A percentile compares a stretch with the other conserved stretches of the same genome.
These are phyloP conservation scores for Halteria grandinella DNA, from an alignment of 73 alveolate species.

Conservation along the genomic window DNA sequence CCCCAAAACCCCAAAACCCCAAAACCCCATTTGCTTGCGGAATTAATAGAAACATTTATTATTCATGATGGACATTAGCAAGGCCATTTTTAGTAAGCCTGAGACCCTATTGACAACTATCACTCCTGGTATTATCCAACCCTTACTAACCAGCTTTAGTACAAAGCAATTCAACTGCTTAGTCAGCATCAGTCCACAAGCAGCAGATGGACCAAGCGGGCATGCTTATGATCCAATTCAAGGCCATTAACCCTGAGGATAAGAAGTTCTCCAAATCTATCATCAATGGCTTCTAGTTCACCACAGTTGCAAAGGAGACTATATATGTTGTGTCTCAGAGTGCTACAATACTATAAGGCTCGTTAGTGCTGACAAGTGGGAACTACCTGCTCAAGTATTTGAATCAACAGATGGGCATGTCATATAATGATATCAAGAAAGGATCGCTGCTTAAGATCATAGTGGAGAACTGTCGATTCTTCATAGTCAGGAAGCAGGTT, in stretches of 20 bases:
- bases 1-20: too few relatives aligned
- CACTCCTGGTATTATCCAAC: too few relatives aligned
- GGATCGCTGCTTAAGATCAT: not conserved
- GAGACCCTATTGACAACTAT: too few relatives aligned
- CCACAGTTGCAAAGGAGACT: not conserved
- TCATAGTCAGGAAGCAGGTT: not conserved
- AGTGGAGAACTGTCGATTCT: constrained; percentile 13
- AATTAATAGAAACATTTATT: too few relatives aligned
- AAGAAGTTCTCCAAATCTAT: constrained; percentile 32
- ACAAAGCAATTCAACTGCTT: too few relatives aligned
- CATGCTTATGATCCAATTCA: constrained; percentile 17
- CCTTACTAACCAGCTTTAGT: too few relatives aligned
- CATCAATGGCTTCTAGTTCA: constrained; percentile 16
- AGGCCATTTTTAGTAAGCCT: too few relatives aligned
- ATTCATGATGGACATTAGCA: too few relatives aligned
- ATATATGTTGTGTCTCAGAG: constrained; percentile 23
- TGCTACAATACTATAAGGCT: constrained; percentile 12
- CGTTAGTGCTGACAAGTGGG: constrained; percentile 24
- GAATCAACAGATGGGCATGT: not conserved
- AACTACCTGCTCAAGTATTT: constrained; percentile 24
- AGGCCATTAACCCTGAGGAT: not conserved
- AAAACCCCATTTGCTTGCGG: too few relatives aligned
- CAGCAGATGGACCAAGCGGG: too few relatives aligned
- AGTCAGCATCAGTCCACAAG: too few relatives aligned
- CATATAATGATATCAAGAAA: not conserved